Evolutionary conservation across 1,284 basidiomycete species (phyloP).

Genomic region (Cryptococcus sp.): DNA sequence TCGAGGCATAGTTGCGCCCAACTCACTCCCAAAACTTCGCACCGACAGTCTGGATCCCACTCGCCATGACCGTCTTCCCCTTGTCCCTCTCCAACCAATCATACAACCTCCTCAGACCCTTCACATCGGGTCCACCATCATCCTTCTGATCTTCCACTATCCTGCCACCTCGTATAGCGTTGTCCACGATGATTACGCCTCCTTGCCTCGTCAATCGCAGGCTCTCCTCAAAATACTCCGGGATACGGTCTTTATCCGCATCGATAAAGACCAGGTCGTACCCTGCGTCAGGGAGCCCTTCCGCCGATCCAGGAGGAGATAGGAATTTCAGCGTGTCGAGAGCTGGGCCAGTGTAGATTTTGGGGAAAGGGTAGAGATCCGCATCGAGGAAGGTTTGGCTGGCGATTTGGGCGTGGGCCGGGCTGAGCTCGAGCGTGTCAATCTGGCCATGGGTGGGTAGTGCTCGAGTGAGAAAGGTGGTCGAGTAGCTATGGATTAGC

Average conservation of each 20-base stretch:
- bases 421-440: conserved; percentile 37
- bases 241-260: conserved; percentile 35
- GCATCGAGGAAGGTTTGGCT: conserved; percentile 33
- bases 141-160: conserved; percentile 19
- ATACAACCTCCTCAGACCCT: conserved; percentile 33
- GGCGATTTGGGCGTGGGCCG: conserved; percentile 30
- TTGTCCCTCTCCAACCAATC: conserved; percentile 39
- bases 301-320: conserved; percentile 16
- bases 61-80: conserved; percentile 36
- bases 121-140: conserved; percentile 16
- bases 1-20: background rate
- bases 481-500: conserved; percentile 36
- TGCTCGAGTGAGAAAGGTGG: conserved; percentile 29
- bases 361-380: conserved; percentile 39
- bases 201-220: conserved; percentile 33
- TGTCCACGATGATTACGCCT: conserved; percentile 36
- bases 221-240: conserved; percentile 33
- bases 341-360: conserved; percentile 31
- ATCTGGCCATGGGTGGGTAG: conserved; percentile 35
- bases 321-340: conserved; percentile 26
- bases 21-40: conserved; percentile 42
- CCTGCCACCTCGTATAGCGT: conserved; percentile 34
- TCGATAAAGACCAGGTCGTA: conserved; percentile 44
- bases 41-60: conserved; percentile 40
- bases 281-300: conserved; percentile 15